These are phyloP conservation scores for Oemleria cerasiformis DNA, from an alignment of 306 rosid species.

Conservation along the genomic window DNA sequence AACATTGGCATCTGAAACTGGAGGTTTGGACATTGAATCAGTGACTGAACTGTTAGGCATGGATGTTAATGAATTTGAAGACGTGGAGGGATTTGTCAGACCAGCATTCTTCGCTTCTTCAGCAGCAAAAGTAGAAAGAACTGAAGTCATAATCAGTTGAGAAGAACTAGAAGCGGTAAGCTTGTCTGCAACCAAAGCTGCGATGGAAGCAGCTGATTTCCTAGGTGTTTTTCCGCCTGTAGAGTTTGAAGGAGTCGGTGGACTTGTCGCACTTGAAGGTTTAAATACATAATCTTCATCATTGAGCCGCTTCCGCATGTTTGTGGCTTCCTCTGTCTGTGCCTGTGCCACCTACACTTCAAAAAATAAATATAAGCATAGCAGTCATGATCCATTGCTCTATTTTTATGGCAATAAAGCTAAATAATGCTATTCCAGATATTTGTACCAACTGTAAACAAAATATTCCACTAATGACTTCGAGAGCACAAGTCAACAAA, in stretches of 20 bases:
- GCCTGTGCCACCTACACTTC: constrained; percentile 72
- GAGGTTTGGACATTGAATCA: constrained; percentile 44
- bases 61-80: constrained; percentile 29
- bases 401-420: neutral
- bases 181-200: constrained; percentile 93
- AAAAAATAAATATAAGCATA: constrained; percentile 13
- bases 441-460: neutral
- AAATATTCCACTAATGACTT: neutral
- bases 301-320: constrained; percentile 60
- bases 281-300: constrained; percentile 56
- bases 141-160: constrained; percentile 84
- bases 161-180: constrained; percentile 91
- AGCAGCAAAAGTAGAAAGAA: constrained; percentile 84
- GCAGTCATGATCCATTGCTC: neutral
- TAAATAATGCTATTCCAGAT: neutral
- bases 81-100: constrained; percentile 29
- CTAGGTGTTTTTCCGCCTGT: constrained; percentile 41
- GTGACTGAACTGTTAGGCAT: constrained; percentile 21
- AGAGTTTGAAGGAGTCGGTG: constrained; percentile 35
- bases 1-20: constrained; percentile 51
- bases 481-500: neutral
- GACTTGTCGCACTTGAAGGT: constrained; percentile 33
- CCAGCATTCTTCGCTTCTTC: constrained; percentile 81
- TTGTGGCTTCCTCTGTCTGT: constrained; percentile 77
- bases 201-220: constrained; percentile 87